Base-by-base conservation (phyloP, 257 asterid genomes). In the Nicotiana undulata region DNA sequence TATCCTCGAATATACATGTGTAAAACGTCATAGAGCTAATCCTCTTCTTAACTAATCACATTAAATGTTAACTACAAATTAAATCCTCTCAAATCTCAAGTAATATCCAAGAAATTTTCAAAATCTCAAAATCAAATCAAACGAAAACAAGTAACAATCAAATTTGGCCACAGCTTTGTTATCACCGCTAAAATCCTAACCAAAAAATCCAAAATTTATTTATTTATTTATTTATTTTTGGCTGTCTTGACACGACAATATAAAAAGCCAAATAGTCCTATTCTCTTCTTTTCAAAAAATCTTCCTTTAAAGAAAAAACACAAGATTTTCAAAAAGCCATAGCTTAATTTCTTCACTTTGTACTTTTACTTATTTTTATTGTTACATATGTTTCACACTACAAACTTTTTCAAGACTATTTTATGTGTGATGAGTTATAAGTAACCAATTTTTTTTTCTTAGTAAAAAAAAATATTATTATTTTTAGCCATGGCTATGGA, bases 1-100 rank as follows among this genome's bases (percentile, higher is more conserved):
- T 83, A 85, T 83, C 20, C 84, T 22, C 1, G 88, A 63, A 85
- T 85, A 83, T 83, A 22, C 84, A 60, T 65, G 17, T 13, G 44
- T 49, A 70, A 32, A 29, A 83, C 53, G 46, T 58, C 53, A 31
- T 67, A 15, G 17, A 13, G 12, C 32, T 52, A 56, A 63, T 18
- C 28, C 4, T 80, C 85, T 49, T 49, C 9, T 44, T 49, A 74
- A 49, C 9, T 26, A 74, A 70, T 70, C 78, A 74, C 4, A 49
- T 24, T 72, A 46, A 72, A 44, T 72, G 40, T 46, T 70, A 46
- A 22, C 49, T 72, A 72, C 28, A 0, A 68, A 40, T 72, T 22
- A 72, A 44, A 20, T 46, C 13, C 20, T 44, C 53, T 64, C 22
- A 22, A 61, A 0, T 8, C 1, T 40, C 15, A 20, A 1, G 61